Conservation (phyloP, 176 grass and related monocot species). For the Hsuehochloa calcarea region DNA sequence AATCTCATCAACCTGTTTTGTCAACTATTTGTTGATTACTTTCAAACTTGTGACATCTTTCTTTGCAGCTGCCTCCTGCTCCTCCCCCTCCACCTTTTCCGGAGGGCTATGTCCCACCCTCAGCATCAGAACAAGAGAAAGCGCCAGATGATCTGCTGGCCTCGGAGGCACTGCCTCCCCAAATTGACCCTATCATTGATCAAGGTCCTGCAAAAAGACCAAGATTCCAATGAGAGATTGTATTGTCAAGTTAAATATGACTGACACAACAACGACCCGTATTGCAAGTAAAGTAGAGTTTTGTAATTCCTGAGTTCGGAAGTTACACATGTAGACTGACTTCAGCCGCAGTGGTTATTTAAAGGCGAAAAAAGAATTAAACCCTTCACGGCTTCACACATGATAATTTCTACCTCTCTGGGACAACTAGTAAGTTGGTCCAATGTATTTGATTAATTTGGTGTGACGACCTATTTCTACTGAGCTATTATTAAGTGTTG, state of each 20-base stretch:
- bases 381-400: background rate
- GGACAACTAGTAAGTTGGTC: background rate
- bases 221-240: conserved; percentile 57
- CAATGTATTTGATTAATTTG: background rate
- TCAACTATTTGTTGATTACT: background rate
- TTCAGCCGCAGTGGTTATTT: background rate
- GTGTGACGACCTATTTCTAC: background rate
- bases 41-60: background rate
- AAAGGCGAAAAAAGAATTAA: background rate
- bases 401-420: background rate
- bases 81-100: conserved; percentile 88
- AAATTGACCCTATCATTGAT: conserved; percentile 88
- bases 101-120: conserved; percentile 74
- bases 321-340: background rate
- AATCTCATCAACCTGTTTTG: background rate
- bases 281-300: background rate
- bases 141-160: conserved; percentile 53
- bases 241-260: conserved; percentile 2
- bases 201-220: conserved; percentile 94
- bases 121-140: conserved; percentile 62
- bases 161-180: conserved; percentile 48
- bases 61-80: conserved; percentile 64
- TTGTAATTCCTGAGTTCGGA: background rate
- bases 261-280: background rate
- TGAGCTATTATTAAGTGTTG: background rate